Conservation (phyloP, 2,329 filamentous ascomycete species). For the Colletotrichum siamense region DNA sequence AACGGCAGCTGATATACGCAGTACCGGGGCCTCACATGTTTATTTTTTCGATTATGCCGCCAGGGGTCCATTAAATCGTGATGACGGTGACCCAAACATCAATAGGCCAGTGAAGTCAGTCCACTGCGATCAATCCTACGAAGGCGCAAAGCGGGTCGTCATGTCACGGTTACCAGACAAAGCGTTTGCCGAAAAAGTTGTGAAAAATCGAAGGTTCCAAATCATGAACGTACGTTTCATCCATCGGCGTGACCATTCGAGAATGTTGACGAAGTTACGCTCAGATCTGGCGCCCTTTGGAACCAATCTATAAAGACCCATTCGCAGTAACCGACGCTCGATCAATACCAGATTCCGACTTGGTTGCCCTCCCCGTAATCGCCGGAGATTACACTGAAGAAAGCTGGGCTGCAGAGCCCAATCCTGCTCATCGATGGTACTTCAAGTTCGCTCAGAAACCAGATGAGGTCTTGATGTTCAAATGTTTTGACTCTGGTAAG, state of each 20-base stretch:
- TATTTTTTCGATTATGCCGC: neutral
- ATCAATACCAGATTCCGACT: slow-evolving; percentile 39
- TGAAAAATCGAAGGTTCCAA: neutral
- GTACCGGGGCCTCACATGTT: slow-evolving; percentile 27
- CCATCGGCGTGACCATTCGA: neutral
- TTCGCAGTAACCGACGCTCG: slow-evolving; percentile 42
- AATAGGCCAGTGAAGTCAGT: slow-evolving; percentile 45
- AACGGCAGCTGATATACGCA: neutral
- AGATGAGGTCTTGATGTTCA: slow-evolving; percentile 62
- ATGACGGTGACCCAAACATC: slow-evolving; percentile 61
- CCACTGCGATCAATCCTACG: slow-evolving; percentile 65
- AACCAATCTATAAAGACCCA: slow-evolving; percentile 48
- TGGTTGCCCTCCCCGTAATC: slow-evolving; percentile 40
- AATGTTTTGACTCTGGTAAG: slow-evolving; percentile 63
- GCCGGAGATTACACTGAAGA: slow-evolving; percentile 31
- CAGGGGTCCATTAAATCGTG: slow-evolving; percentile 47
- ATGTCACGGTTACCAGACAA: neutral
- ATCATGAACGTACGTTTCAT: slow-evolving; percentile 24
- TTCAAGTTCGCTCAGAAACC: slow-evolving; percentile 57
- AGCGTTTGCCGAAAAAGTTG: neutral
- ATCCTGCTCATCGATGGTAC: slow-evolving; percentile 52
- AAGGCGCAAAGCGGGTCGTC: slow-evolving; percentile 32
- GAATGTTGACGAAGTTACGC: neutral
- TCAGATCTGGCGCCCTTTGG: slow-evolving; percentile 49
- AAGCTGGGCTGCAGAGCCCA: slow-evolving; percentile 41